Evolutionary conservation across 2,329 filamentous ascomycete genomes (phyloP), one percentile per base, ranked within the genome.

Genomic region (Calonectria henricotiae): DNA sequence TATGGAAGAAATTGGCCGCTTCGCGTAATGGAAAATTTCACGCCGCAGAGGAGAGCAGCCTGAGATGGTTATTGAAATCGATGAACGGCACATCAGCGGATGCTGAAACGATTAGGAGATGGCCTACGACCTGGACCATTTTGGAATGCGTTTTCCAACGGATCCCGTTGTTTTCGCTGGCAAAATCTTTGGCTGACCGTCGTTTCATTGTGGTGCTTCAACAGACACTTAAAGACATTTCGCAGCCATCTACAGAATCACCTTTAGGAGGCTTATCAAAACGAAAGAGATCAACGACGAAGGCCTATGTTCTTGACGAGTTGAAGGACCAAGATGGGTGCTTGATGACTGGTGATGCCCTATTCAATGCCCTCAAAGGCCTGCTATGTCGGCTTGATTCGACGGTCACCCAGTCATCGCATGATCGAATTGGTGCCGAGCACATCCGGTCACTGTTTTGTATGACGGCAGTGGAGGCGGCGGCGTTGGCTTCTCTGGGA

Each of bases 151-250:
- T 92, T 58, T 86, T 94, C 65, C 84, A 86, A 61, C 84, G 90
- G n/a, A 89, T 96, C 20, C 91, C 93, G 0, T 84, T 90, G 0
- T 91, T 92, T 54, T 91, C 90, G 12, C 85, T 94, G 27, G 93
- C 93, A 9, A 90, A 91, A 68, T 90, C 93, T 4, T 86, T 97
- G 7, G 90, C 89, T 25, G 91, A 95, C 68, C 87, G 91, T 67
- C 88, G 89, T 54, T 94, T 97, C 64, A 82, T 93, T 39, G 82
- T 83, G 1, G 88, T 94, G 11, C 80, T 97, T 47, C 89, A 91
- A 75, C 88, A 90, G 75, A 89, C 91, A 0, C 82, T 95, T 58
- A 86, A 89, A 58, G 92, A 94, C 27, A 74, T 88, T 43, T 85
- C 86, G 9, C 73, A 74, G 23, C 79, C 79, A n/a, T 49, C 62